Base-by-base conservation (phyloP, 352 stramenopile genomes). In the Globisporangium sylvaticum region DNA sequence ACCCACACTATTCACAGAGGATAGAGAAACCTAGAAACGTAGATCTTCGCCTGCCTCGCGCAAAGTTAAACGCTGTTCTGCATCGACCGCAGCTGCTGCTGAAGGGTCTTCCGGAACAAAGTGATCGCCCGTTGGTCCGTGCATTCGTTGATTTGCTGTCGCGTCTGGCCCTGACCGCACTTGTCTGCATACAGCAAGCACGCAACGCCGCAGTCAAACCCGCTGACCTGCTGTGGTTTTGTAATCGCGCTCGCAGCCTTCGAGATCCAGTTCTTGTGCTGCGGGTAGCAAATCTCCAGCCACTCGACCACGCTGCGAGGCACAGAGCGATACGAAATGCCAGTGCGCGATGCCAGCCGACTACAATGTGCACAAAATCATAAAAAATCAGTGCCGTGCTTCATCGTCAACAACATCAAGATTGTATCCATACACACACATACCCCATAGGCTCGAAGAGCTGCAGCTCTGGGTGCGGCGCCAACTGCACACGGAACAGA, bases 391-490 rank as follows among this genome's bases (percentile, higher is more conserved):
- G 31, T 57, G 20, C 34, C 0, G 54, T 24, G 42, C 2, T 22
- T 50, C 42, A 50, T 20, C 37, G 20, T 44, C 12, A 44, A 14
- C 15, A 50, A 8, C 42, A 12, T 50, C 25, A 39, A 42, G 42
- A 20, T 20, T 3, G 18, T 50, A 22, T 9, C 58, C 18, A 27
- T 48, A 46, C 39, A 34, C 73, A 46, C 71, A 48, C 62, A 55
- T 64, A 85, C 71, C 90, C 90, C 83, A 96, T 94, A 7, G 90
- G 90, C 61, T 97, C 90, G 68, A 97, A 97, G 9, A 97, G 76
- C 74, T 97, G 86, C 14, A 97, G 72, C 65, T 85, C 77, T 1
- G 88, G 77, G 2, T 78, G 69, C 1, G 87, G 85, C 3, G 70
- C 20, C n/a, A 92, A 69, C 74, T 94, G 79, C 55, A 96, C 83